Evolutionary conservation across 2,329 filamentous ascomycete species (phyloP), one percentile per base, ranked within the genome.

Genomic region (Talaromyces sp.): DNA sequence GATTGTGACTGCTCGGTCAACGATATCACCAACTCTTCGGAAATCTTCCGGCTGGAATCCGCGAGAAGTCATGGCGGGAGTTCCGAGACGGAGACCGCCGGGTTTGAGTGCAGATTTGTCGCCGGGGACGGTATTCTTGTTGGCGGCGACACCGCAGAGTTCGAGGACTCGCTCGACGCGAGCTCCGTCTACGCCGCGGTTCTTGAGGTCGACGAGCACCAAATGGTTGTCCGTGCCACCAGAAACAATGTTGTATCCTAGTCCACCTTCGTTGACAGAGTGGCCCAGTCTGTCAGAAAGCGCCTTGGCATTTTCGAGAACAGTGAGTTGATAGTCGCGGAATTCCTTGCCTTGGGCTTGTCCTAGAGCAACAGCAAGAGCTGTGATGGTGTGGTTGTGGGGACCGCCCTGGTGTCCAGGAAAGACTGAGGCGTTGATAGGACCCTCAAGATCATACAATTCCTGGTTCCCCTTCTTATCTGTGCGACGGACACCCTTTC

Each of bases 331-430:
- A 81, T 99, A 99, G 62, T 87, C 81, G 79, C 89, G 89, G 84
- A 97, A 99, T 66, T 97, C 93, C 57, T 88, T 85, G 53, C 85
- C 87, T 66, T 91, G 86, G 22, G 94, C 93, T 80, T 99, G 94
- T 80, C 96, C 92, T 64, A 99, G 83, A 45, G 94, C 94, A 60
- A 99, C 94, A 36, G 94, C 87, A 63, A 99, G 84, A 53, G 94
- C 94, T 62, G 93, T 97, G 79, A 99, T 99, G 73, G 94, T 99
- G 85, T 99, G 94, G 82, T 99, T 99, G 84, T 99, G 94, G 55
- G 94, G 94, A 33, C 94, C 94, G 72, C 94, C 94, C 80, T 99
- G 94, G 81, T 99, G 94, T 62, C 94, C 94, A 58, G 94, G 94
- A 85, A 99, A 99, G 74, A 99, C 94, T 59, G 94, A 97, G 77